Evolutionary conservation across 1,284 basidiomycete genomes (phyloP).

Genomic region (Phaffia rhodozyma): DNA sequence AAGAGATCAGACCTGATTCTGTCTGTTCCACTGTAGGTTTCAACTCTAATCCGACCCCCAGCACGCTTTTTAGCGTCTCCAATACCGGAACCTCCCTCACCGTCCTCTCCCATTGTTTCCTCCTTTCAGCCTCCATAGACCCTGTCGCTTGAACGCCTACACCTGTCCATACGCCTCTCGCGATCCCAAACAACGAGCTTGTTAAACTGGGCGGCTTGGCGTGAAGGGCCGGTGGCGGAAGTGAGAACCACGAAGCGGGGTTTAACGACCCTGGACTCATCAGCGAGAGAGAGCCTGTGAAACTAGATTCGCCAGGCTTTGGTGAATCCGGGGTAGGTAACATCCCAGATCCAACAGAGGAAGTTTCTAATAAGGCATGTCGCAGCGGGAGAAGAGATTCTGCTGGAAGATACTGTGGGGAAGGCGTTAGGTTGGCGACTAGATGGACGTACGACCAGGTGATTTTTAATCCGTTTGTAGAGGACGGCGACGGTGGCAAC

Average conservation of each 20-base stretch:
- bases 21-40: no score
- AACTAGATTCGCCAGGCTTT: conserved; percentile 28
- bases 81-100: conserved; percentile 34
- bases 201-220: conserved; percentile 32
- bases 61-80: conserved; percentile 30
- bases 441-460: conserved; percentile 35
- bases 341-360: conserved; percentile 32
- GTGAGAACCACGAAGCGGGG: conserved; percentile 20
- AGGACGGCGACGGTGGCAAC: conserved; percentile 10
- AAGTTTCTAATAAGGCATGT: conserved; percentile 32
- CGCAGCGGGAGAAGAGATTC: conserved; percentile 36
- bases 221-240: conserved; percentile 32
- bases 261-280: background rate
- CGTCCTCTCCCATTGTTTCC: conserved; percentile 31
- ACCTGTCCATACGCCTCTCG: conserved; percentile 31
- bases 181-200: conserved; percentile 33
- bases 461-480: conserved; percentile 28
- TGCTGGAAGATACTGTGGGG: conserved; percentile 34
- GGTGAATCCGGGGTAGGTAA: conserved; percentile 10
- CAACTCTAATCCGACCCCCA: conserved; percentile 33
- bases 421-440: conserved; percentile 33
- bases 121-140: conserved; percentile 33
- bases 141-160: conserved; percentile 27
- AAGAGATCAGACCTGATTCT: background rate
- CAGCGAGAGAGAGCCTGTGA: conserved; percentile 3